Evolutionary conservation across 441 rosid genomes (phyloP).

Genomic region (Raphanus hybrid): DNA sequence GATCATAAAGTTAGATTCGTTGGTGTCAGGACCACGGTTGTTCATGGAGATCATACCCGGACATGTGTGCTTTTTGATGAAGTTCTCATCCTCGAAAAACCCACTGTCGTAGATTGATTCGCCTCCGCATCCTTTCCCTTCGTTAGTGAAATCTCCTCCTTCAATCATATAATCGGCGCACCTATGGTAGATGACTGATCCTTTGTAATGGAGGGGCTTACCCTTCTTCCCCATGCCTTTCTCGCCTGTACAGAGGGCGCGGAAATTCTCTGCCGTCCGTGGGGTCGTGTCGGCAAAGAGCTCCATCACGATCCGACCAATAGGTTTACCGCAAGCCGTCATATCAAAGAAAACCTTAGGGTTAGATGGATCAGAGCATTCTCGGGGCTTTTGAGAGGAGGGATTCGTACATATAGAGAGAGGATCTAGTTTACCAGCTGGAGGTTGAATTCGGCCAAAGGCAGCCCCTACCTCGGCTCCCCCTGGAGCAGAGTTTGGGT

Average conservation of each 20-base stretch:
- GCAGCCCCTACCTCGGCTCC: no score
- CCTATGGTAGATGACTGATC: background rate
- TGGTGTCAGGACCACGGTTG: background rate
- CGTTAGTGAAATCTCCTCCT: background rate
- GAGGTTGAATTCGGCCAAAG: no score
- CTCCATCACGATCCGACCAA: background rate
- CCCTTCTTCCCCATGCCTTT: background rate
- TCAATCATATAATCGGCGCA: background rate
- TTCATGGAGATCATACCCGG: background rate
- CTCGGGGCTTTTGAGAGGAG: no score
- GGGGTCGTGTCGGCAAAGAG: background rate
- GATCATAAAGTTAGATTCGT: background rate
- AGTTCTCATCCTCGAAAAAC: conserved; percentile 1
- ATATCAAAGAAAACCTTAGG: background rate
- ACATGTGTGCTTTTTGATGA: background rate
- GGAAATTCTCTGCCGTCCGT: background rate
- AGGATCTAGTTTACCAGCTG: no score
- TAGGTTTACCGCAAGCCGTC: background rate
- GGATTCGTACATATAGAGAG: no score
- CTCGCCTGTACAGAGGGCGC: background rate
- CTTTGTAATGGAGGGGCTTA: background rate
- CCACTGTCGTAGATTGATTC: background rate
- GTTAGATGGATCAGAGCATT: background rate
- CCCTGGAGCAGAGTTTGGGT: no score
- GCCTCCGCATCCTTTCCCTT: background rate